These are phyloP conservation scores for Torulaspora microellipsoides DNA, from an alignment of 805 yeast genomes.

Conservation along the genomic window DNA sequence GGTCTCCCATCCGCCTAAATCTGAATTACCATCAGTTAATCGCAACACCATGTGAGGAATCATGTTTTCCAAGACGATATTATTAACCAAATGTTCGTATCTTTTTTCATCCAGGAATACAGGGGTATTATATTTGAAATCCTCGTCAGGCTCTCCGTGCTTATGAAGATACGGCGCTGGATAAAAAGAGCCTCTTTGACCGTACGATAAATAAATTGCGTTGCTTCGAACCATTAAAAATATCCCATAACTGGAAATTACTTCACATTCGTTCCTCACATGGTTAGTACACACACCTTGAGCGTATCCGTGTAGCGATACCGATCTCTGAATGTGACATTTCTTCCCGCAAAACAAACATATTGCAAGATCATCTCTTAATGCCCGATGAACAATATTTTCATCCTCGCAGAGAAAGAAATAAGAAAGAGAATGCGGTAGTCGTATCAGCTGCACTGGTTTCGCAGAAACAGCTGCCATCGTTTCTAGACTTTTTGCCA, in stretches of 20 bases:
- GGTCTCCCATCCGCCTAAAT: conserved; percentile 93
- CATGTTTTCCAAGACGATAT: conserved; percentile 75
- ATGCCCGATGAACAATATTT: conserved; percentile 38
- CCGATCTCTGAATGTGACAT: conserved; percentile 60
- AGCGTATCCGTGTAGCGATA: conserved; percentile 42
- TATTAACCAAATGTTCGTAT: conserved; percentile 61
- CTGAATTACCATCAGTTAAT: conserved; percentile 70
- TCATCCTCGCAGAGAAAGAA: conserved; percentile 45
- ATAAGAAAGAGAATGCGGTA: conserved; percentile 62
- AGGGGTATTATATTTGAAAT: conserved; percentile 65
- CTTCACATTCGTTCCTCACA: conserved; percentile 50
- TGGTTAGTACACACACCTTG: conserved; percentile 83
- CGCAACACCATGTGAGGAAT: conserved; percentile 73
- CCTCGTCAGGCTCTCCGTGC: conserved; percentile 83
- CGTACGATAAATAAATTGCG: conserved; percentile 48
- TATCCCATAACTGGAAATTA: conserved; percentile 22
- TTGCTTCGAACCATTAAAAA: conserved; percentile 27
- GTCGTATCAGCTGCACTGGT: conserved; percentile 49
- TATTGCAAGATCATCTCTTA: conserved; percentile 65
- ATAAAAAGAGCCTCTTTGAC: conserved; percentile 72
- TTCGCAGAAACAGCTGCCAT: conserved; percentile 39
- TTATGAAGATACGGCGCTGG: conserved; percentile 80
- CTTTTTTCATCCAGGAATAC: conserved; percentile 56
- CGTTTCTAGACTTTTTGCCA: not conserved
- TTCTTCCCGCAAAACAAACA: conserved; percentile 78